Evolutionary conservation across 2,329 filamentous ascomycete genomes (phyloP).

Genomic region (Berkeleyomyces rouxiae): DNA sequence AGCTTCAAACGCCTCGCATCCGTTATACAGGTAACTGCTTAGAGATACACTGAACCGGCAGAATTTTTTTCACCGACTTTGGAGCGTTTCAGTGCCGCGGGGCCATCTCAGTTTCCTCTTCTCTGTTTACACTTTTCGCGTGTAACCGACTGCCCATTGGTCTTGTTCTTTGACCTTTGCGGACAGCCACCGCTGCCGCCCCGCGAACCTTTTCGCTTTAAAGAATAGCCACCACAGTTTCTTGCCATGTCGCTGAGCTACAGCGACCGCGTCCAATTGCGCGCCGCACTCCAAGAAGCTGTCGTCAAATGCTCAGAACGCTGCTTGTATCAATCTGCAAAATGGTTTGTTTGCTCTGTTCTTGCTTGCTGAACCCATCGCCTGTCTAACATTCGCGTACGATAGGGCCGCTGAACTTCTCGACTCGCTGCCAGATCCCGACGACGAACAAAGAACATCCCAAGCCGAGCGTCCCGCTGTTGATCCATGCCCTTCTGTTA

Average conservation of each 20-base stretch:
- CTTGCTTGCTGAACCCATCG: neutral
- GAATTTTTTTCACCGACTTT: too few relatives aligned
- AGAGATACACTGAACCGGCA: too few relatives aligned
- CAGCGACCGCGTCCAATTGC: slow-evolving; percentile 18
- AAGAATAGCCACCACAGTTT: too few relatives aligned
- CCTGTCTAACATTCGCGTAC: neutral
- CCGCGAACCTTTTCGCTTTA: too few relatives aligned
- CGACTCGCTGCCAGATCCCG: slow-evolving; percentile 54
- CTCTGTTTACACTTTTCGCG: too few relatives aligned
- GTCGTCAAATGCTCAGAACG: slow-evolving; percentile 84
- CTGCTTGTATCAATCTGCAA: slow-evolving; percentile 88
- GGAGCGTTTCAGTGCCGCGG: too few relatives aligned
- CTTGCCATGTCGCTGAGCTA: slow-evolving; percentile 8
- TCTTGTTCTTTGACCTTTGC: neutral
- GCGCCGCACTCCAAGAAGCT: slow-evolving; percentile 63
- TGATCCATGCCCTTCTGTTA: slow-evolving; percentile 24
- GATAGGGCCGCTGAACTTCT: slow-evolving; percentile 84
- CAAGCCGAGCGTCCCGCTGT: slow-evolving; percentile 19
- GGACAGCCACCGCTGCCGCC: neutral
- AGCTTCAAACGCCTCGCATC: too few relatives aligned
- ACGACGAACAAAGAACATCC: slow-evolving; percentile 35
- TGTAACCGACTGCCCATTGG: too few relatives aligned
- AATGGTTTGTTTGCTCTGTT: slow-evolving; percentile 48
- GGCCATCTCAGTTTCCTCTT: too few relatives aligned
- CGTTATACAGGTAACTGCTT: too few relatives aligned